phyloP scores from a whole-genome alignment of 2,329 filamentous ascomycete genomes.

The Herpotrichia juniperi region DNA sequence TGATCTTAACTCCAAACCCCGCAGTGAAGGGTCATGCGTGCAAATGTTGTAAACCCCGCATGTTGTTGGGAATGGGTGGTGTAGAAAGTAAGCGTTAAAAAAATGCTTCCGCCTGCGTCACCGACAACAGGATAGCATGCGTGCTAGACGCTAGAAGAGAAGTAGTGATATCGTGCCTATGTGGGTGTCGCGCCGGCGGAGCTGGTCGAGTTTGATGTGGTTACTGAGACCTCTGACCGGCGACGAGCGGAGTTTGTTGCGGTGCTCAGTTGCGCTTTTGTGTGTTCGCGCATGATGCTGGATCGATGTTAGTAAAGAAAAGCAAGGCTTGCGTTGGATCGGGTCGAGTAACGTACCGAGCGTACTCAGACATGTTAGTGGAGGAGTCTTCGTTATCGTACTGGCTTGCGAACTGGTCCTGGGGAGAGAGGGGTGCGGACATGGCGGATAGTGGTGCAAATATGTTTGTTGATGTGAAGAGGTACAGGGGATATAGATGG shows the following conservation, averaged over 20 bases:
- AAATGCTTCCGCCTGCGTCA: constrained; percentile 11
- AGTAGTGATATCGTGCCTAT: not conserved
- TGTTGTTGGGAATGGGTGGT: not conserved
- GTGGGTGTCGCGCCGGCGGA: not conserved
- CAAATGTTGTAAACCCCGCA: not conserved
- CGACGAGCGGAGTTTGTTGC: constrained; percentile 53
- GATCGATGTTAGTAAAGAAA: constrained; percentile 8
- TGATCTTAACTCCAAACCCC: not conserved
- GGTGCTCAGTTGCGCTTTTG: constrained; percentile 54
- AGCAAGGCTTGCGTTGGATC: not conserved
- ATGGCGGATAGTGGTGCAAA: constrained; percentile 40
- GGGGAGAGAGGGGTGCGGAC: constrained; percentile 48
- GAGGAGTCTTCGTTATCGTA: constrained; percentile 49
- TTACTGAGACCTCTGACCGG: constrained; percentile 31
- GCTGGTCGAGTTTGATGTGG: constrained; percentile 12
- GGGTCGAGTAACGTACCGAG: constrained; percentile 44
- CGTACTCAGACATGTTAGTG: constrained; percentile 50
- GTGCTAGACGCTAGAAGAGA: not conserved
- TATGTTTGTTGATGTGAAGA: constrained; percentile 18
- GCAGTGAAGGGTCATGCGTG: not conserved
- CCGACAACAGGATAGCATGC: constrained; percentile 8
- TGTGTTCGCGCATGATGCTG: constrained; percentile 59
- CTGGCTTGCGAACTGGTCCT: constrained; percentile 52
- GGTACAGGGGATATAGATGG: not conserved
- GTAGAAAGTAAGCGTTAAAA: not conserved